These are phyloP conservation scores for Rubia balearica DNA, from an alignment of 305 asterid genomes.

Conservation along the genomic window DNA sequence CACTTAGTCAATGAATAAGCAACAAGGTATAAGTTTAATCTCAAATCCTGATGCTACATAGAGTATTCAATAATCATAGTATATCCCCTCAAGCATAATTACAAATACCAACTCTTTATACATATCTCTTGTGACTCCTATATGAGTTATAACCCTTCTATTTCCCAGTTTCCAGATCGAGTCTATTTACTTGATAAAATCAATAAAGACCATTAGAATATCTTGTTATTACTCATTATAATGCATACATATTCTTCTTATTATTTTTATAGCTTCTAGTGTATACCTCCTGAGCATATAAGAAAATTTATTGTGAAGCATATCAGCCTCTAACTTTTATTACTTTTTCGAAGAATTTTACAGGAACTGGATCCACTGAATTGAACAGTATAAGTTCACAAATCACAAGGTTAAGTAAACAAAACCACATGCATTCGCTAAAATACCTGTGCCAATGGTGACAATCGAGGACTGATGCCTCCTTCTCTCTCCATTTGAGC, in stretches of 20 bases:
- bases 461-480: constrained; percentile 86
- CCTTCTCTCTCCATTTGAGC: constrained; percentile 98
- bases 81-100: no score
- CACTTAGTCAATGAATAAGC: no score
- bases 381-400: not conserved
- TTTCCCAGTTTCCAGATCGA: not conserved
- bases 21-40: no score
- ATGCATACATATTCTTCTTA: not conserved
- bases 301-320: not conserved
- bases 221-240: no score
- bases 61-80: no score
- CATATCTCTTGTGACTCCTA: no score
- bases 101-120: no score
- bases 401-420: not conserved
- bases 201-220: not conserved
- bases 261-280: not conserved
- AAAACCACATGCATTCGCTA: not conserved
- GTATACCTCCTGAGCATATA: not conserved
- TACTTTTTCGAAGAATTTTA: no score
- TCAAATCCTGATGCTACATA: no score
- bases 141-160: not conserved
- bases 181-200: not conserved
- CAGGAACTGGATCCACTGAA: not conserved
- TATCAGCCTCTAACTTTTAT: not conserved
- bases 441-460: constrained; percentile 92